A percentile compares a stretch with the other conserved stretches of the same genome.
phyloP scores from a whole-genome alignment of 768 basidiomycete species.

The Tephrocybe sp. region DNA sequence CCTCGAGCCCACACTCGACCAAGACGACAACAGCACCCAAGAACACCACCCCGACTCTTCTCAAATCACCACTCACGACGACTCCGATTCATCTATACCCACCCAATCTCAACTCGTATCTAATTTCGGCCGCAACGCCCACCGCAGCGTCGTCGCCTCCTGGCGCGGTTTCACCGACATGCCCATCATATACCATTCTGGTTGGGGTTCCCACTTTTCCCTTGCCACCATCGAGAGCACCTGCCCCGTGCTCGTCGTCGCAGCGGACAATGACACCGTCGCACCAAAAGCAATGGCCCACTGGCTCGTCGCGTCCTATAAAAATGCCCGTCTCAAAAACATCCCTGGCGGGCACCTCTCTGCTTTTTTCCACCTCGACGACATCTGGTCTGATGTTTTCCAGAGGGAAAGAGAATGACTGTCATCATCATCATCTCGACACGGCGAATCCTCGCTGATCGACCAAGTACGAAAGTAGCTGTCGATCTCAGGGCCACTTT shows the following conservation, averaged over 20 bases:
- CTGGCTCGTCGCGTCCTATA: slow-evolving; percentile 47
- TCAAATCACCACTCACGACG: slow-evolving; percentile 34
- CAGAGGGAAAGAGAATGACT: neutral
- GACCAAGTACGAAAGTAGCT: slow-evolving; percentile 8
- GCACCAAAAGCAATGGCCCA: slow-evolving; percentile 40
- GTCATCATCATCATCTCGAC: neutral
- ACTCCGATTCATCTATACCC: slow-evolving; percentile 30
- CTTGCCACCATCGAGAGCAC: slow-evolving; percentile 41
- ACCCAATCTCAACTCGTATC: slow-evolving; percentile 42
- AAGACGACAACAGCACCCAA: slow-evolving; percentile 35
- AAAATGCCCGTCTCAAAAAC: slow-evolving; percentile 36
- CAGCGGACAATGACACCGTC: slow-evolving; percentile 39
- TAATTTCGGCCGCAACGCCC: slow-evolving; percentile 36
- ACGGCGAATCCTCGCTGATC: neutral
- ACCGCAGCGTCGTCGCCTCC: slow-evolving; percentile 44
- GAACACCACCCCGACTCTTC: slow-evolving; percentile 17
- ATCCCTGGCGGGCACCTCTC: slow-evolving; percentile 51
- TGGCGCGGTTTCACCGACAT: slow-evolving; percentile 53
- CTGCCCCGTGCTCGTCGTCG: slow-evolving; percentile 43
- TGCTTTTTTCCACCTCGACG: slow-evolving; percentile 40
- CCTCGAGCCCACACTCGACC: neutral
- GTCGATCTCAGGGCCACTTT: no score
- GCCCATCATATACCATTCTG: slow-evolving; percentile 39
- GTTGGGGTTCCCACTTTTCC: slow-evolving; percentile 43
- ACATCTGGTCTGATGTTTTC: slow-evolving; percentile 40